Evolutionary conservation across 495 filamentous ascomycete species (phyloP).

Genomic region (Talaromyces thailandensis): DNA sequence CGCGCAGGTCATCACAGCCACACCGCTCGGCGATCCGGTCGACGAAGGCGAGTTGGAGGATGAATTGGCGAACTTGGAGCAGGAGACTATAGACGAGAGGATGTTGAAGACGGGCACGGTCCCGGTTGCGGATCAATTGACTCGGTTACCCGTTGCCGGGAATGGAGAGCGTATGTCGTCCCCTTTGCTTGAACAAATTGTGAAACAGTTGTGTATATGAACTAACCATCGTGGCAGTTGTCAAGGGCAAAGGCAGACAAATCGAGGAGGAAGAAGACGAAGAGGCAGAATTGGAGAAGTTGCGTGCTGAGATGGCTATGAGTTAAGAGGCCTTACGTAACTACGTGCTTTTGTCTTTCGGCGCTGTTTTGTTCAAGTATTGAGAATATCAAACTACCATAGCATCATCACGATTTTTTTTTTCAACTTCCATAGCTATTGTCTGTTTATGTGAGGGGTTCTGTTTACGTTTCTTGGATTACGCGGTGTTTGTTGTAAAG

Average conservation of each 20-base stretch:
- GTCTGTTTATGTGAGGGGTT: background rate
- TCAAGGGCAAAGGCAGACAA: constrained; percentile 52
- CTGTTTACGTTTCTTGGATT: background rate
- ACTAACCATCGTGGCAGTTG: constrained; percentile 11
- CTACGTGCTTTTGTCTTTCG: background rate
- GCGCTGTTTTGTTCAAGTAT: background rate
- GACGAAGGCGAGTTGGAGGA: constrained; percentile 83
- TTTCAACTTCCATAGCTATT: background rate
- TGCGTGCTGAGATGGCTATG: constrained; percentile 98
- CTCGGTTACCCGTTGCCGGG: constrained; percentile 60
- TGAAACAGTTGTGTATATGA: too few species aligned
- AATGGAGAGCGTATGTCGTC: constrained; percentile 63
- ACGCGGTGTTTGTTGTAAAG: background rate
- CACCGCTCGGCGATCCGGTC: constrained; percentile 57
- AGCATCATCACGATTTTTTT: background rate
- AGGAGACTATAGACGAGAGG: constrained; percentile 81
- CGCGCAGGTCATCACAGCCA: constrained; percentile 67
- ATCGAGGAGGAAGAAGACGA: constrained; percentile 71
- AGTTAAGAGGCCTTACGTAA: constrained; percentile 5
- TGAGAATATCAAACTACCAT: background rate
- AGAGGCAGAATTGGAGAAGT: constrained; percentile 85
- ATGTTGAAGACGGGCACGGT: constrained; percentile 85
- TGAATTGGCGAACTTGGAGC: constrained; percentile 69
- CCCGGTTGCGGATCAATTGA: constrained; percentile 60
- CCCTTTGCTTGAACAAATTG: too few species aligned